Base-by-base conservation (phyloP, 2,329 filamentous ascomycete genomes). In the Pseudocercospora crystallina region DNA sequence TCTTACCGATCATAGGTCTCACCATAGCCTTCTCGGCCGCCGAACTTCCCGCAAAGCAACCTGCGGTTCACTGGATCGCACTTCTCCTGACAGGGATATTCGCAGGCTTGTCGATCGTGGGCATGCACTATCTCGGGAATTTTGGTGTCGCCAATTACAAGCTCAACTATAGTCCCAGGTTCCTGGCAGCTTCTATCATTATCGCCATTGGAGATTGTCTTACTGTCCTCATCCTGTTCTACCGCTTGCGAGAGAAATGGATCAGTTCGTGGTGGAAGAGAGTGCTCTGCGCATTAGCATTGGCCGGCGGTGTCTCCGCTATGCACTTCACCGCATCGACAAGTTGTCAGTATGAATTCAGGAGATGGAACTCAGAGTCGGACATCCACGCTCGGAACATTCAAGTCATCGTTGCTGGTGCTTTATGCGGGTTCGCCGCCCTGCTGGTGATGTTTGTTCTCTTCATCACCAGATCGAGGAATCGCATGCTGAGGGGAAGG, bases 61-160 rank as follows among this genome's bases (percentile, higher is more conserved):
- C 42, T 36, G 53, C 50, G 59, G 52, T 64, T 62, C 64, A 65
- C 45, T 64, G 65, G 52, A 51, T 60, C 5, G 63, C 70, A 3
- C 64, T 76, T 5, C 64, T 78, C 7, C 64, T 81, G 5, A 85
- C 86, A 8, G 89, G 89, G 5, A 64, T 82, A 1, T 76, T 91
- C 37, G 86, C 86, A 1, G 90, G 90, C 11, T 76, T 83, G 5
- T 85, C 88, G 15, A 85, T 94, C 43, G 89, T 86, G 53, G 87
- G 86, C 30, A 94, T 95, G 89, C 88, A 95, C 68, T 95, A 94
- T 63, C 75, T 92, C 13, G 89, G 89, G n/a, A 90, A 95, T 65
- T 81, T 86, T 30, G 89, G 89, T 31, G 90, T 92, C 54, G 77
- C 78, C 26, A 92, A 95, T 66, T 95, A 94, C 64, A 70, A 66